A percentile compares a stretch with the other conserved stretches of the same genome.
phyloP scores from a whole-genome alignment of 768 basidiomycete species.

The Mycena vulgaris region DNA sequence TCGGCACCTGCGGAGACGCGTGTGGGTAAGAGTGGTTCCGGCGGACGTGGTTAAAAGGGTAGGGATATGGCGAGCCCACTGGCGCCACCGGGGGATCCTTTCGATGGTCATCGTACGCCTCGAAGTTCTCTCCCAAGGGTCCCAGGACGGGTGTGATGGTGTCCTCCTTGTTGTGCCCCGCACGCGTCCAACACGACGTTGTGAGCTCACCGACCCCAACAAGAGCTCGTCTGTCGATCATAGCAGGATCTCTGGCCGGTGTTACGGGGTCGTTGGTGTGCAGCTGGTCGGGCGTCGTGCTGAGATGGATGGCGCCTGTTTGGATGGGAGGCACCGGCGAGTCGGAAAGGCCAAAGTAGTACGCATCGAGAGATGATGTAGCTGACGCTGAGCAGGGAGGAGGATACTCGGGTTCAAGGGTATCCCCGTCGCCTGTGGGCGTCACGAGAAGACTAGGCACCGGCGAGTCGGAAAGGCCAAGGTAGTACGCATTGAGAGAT shows the following conservation, averaged over 20 bases:
- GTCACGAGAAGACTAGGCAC: slow-evolving; percentile 67
- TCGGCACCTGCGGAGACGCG: slow-evolving; percentile 48
- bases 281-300: slow-evolving; percentile 75
- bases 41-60: slow-evolving; percentile 81
- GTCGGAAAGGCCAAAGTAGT: slow-evolving; percentile 86
- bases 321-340: slow-evolving; percentile 73
- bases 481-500: slow-evolving; percentile 92
- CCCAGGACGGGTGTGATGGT: slow-evolving; percentile 46
- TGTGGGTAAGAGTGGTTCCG: slow-evolving; percentile 62
- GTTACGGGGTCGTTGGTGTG: slow-evolving; percentile 71
- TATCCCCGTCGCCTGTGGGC: slow-evolving; percentile 54
- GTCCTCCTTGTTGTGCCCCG: slow-evolving; percentile 58
- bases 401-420: slow-evolving; percentile 63
- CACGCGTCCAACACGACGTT: slow-evolving; percentile 93
- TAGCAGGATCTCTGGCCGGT: slow-evolving; percentile 82
- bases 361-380: slow-evolving; percentile 89
- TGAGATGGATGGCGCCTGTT: slow-evolving; percentile 55
- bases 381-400: slow-evolving; percentile 80
- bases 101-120: slow-evolving; percentile 59
- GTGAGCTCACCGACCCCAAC: slow-evolving; percentile 96
- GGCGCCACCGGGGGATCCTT: slow-evolving; percentile 65
- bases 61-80: slow-evolving; percentile 85
- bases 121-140: slow-evolving; percentile 57
- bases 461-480: slow-evolving; percentile 81
- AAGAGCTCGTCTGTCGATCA: slow-evolving; percentile 88